phyloP scores from a whole-genome alignment of 768 basidiomycete species.

The Panaeolus cyanescens region DNA sequence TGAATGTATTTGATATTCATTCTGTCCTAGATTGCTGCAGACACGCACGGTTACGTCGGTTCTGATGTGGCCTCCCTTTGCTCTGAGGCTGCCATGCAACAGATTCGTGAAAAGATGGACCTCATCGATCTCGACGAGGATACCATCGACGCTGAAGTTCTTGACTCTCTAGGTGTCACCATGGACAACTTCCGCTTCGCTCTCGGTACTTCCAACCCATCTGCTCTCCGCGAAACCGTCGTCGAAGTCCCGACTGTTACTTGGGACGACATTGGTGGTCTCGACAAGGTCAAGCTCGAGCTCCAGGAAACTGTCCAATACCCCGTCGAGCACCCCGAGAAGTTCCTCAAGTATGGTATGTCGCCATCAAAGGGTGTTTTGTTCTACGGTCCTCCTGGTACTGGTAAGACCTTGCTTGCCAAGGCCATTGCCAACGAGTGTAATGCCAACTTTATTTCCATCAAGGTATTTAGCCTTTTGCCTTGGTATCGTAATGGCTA shows the following conservation, averaged over 20 bases:
- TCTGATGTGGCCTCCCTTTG: slow-evolving; percentile 97
- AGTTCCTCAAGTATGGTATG: slow-evolving; percentile 99
- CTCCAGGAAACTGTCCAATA: slow-evolving; percentile 99
- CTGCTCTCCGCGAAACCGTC: slow-evolving; percentile 97
- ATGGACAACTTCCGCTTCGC: slow-evolving; percentile 99
- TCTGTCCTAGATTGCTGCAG: slow-evolving; percentile 82
- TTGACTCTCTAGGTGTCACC: slow-evolving; percentile 97
- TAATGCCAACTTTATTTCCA: slow-evolving; percentile 99
- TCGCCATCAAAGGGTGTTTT: slow-evolving; percentile 98
- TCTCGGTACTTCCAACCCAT: slow-evolving; percentile 95
- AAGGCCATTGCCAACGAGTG: slow-evolving; percentile 99
- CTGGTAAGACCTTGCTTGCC: slow-evolving; percentile 97
- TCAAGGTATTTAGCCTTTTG: slow-evolving; percentile 63
- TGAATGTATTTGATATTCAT: not conserved
- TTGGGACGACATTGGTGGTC: slow-evolving; percentile 99
- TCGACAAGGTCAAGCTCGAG: slow-evolving; percentile 99
- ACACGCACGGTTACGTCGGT: slow-evolving; percentile 99
- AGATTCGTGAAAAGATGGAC: slow-evolving; percentile 99
- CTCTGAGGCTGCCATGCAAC: slow-evolving; percentile 99
- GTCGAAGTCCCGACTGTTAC: slow-evolving; percentile 99
- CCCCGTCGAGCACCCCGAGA: slow-evolving; percentile 99
- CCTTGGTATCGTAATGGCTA: slow-evolving; percentile 12
- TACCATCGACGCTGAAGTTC: slow-evolving; percentile 98
- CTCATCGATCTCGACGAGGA: slow-evolving; percentile 95
- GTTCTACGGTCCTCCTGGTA: slow-evolving; percentile 99